Percentiles rank a stretch among this genome's conserved stretches.
Evolutionary conservation across 2,329 filamentous ascomycete genomes (phyloP).

Genomic region (Phialocephala subalpina): DNA sequence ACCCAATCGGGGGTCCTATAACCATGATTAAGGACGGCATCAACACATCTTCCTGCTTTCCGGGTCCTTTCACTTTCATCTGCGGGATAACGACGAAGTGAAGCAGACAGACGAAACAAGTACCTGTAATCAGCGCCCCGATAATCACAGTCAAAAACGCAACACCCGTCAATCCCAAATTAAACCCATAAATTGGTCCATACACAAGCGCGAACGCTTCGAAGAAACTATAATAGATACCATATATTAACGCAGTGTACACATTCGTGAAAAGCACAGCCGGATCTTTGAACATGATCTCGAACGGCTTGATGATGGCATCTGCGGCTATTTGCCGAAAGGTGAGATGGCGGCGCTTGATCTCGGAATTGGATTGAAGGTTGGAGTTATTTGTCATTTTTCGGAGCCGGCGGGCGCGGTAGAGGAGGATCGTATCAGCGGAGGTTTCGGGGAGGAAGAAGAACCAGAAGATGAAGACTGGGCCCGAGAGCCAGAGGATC

Average conservation of each 20-base stretch:
- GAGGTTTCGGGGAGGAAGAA: slow-evolving; percentile 69
- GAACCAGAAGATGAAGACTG: slow-evolving; percentile 62
- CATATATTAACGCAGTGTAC: slow-evolving; percentile 67
- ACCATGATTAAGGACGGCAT: not conserved
- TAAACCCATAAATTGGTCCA: slow-evolving; percentile 63
- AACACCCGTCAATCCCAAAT: slow-evolving; percentile 61
- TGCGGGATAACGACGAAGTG: not conserved
- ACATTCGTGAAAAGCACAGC: slow-evolving; percentile 66
- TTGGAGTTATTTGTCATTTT: slow-evolving; percentile 60
- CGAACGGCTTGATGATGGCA: slow-evolving; percentile 64
- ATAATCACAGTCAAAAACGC: slow-evolving; percentile 66
- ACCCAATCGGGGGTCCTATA: not conserved
- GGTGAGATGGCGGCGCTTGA: slow-evolving; percentile 61
- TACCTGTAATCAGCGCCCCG: slow-evolving; percentile 46
- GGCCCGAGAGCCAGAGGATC: slow-evolving; percentile 6
- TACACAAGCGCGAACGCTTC: slow-evolving; percentile 72
- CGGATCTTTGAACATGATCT: slow-evolving; percentile 65
- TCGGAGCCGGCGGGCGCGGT: slow-evolving; percentile 64
- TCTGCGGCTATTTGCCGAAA: slow-evolving; percentile 55
- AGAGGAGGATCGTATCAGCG: slow-evolving; percentile 62
- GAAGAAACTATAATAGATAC: slow-evolving; percentile 67
- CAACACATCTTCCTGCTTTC: slow-evolving; percentile 5
- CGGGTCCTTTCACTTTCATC: not conserved
- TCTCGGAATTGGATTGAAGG: slow-evolving; percentile 68
- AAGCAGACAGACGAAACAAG: not conserved